Base-by-base conservation (phyloP, 2,329 filamentous ascomycete species). In the Calonectria naviculata region DNA sequence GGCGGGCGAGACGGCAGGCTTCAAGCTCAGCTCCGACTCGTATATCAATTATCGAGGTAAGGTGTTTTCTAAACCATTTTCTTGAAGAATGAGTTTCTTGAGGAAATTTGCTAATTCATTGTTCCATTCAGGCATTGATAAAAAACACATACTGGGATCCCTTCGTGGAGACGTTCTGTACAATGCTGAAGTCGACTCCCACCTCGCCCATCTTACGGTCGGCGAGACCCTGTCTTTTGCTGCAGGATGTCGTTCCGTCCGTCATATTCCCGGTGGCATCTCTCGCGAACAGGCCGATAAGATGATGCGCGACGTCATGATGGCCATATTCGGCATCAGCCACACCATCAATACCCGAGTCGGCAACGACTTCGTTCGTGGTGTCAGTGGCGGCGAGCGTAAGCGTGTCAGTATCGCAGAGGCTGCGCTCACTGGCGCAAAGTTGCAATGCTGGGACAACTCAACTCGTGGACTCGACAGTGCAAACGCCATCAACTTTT, bases 381-480 rank as follows among this genome's bases (percentile, higher is more conserved):
- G 93, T 79, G 92, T 95, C 0, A 93, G 91, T 46, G 94, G 93
- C 72, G 93, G 94, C 56, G 93, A 95, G 81, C 86, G 93, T 28
- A 95, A 95, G 81, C 92, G 93, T 76, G 93, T 94, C 5, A 92
- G 91, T 26, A 94, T 95, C 74, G 92, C 93, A 0, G 93, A 95
- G 80, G 93, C 92, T 0, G 83, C 86, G 0, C 82, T 90, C n/a
- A 88, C 87, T 5, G 84, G 84, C 28, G 86, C 87, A 0, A 87
- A 87, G 2, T 81, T 79, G 26, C 76, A 78, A 56, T 81, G 80
- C 60, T 81, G 80, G 79, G 80, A 81, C 12, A 81, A 81, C 54
- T 80, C 78, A 9, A 81, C 80, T 1, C 79, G 80, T 2, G 80
- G 80, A 1, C 65, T 81, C 3, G 80, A 81, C 56, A 79, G 77